A percentile compares a stretch with the other conserved stretches of the same genome.
phyloP scores from a whole-genome alignment of 2,329 filamentous ascomycete species.

The Exserohilum turcica region DNA sequence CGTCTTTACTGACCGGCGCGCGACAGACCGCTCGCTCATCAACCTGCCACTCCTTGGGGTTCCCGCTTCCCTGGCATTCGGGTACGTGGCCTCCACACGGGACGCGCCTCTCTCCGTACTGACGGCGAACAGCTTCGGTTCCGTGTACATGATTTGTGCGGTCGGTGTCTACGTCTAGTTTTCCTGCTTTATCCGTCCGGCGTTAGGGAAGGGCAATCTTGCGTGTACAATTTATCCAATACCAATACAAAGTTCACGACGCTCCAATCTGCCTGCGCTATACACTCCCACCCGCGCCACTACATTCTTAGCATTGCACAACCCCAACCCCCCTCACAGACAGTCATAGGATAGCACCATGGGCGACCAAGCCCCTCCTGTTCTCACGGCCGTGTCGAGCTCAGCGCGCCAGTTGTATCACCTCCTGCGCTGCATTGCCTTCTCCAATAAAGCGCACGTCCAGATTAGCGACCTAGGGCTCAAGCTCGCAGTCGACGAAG shows the following conservation, averaged over 20 bases:
- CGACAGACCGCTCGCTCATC: constrained; percentile 76
- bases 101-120: not conserved
- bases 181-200: constrained; percentile 30
- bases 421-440: constrained; percentile 66
- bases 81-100: constrained; percentile 63
- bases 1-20: constrained; percentile 61
- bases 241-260: constrained; percentile 45
- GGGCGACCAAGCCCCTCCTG: constrained; percentile 50
- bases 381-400: constrained; percentile 77
- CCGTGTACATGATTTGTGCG: constrained; percentile 98
- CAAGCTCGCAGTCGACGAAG: constrained; percentile 85
- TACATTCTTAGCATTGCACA: not conserved
- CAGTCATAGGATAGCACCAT: constrained; percentile 26
- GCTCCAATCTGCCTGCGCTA: constrained; percentile 13
- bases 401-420: constrained; percentile 76
- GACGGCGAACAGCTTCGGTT: constrained; percentile 71
- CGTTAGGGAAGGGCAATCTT: constrained; percentile 30
- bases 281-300: not conserved
- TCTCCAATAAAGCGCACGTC: constrained; percentile 64
- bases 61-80: constrained; percentile 86
- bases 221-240: constrained; percentile 47
- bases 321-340: not conserved
- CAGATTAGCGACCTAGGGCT: constrained; percentile 86
- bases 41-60: constrained; percentile 79
- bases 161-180: constrained; percentile 94